Percentiles rank a stretch among this genome's conserved stretches.
phyloP scores from a whole-genome alignment of 2,329 filamentous ascomycete genomes.

The Aspergillus texensis region DNA sequence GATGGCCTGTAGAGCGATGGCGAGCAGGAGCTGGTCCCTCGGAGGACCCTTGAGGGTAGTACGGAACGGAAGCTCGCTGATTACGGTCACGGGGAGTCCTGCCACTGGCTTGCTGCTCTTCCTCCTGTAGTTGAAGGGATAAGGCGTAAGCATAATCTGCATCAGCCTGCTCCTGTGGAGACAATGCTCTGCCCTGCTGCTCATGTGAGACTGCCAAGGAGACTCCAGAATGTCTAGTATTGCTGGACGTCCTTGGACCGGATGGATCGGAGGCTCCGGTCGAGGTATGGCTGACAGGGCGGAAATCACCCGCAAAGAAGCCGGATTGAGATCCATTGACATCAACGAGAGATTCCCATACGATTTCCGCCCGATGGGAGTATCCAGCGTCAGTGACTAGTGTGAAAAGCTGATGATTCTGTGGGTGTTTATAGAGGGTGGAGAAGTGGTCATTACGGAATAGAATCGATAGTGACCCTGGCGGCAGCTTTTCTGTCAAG shows the following conservation, averaged over 20 bases:
- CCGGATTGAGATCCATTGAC: constrained; percentile 81
- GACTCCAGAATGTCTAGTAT: constrained; percentile 19
- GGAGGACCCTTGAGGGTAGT: constrained; percentile 20
- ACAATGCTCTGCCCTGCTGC: constrained; percentile 20
- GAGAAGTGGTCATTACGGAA: constrained; percentile 98
- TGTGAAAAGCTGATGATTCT: constrained; percentile 73
- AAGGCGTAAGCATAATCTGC: constrained; percentile 82
- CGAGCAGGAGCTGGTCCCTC: constrained; percentile 12
- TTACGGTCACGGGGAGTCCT: constrained; percentile 44
- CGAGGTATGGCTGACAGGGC: constrained; percentile 68
- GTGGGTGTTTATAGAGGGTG: constrained; percentile 85
- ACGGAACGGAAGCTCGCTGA: constrained; percentile 24
- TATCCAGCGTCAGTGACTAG: constrained; percentile 94
- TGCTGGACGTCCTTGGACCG: constrained; percentile 31
- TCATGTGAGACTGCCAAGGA: constrained; percentile 14
- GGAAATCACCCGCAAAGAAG: constrained; percentile 89
- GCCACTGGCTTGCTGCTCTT: constrained; percentile 70
- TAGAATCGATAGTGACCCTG: constrained; percentile 83
- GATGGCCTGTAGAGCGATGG: constrained; percentile 27
- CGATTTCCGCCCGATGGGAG: constrained; percentile 81
- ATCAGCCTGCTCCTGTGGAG: constrained; percentile 67
- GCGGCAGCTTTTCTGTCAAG: constrained; percentile 69
- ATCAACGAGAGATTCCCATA: constrained; percentile 93
- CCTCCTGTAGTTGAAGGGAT: constrained; percentile 89
- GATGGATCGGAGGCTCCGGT: constrained; percentile 32